phyloP scores from a whole-genome alignment of 805 yeast species.

The Pichia heedii region DNA sequence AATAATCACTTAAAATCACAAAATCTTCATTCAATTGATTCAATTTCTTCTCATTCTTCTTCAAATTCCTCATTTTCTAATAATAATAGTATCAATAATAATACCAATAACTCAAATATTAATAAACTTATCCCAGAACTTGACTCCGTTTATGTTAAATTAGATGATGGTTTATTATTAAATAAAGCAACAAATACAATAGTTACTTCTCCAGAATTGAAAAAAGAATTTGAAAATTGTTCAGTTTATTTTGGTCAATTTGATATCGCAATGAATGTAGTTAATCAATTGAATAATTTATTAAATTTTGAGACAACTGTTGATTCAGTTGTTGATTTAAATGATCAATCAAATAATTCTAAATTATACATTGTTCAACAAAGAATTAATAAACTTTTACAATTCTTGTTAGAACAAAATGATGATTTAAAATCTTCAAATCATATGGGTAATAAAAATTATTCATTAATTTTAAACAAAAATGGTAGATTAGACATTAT shows the following conservation, averaged over 20 bases:
- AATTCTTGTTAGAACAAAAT: conserved; percentile 35
- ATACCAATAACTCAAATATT: not conserved
- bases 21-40: conserved; percentile 7
- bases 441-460: conserved; percentile 27
- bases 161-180: conserved; percentile 57
- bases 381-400: conserved; percentile 27
- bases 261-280: conserved; percentile 30
- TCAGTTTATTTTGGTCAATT: conserved; percentile 47
- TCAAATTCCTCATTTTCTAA: not conserved
- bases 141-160: conserved; percentile 19
- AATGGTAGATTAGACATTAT: conserved; percentile 52
- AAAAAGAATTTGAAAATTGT: conserved; percentile 39
- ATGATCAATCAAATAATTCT: not conserved
- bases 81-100: not conserved
- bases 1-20: conserved; percentile 6
- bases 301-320: conserved; percentile 13
- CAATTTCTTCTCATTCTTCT: conserved; percentile 9
- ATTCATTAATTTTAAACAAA: conserved; percentile 28
- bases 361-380: conserved; percentile 14
- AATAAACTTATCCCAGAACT: conserved; percentile 7
- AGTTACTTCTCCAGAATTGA: conserved; percentile 50
- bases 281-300: conserved; percentile 27
- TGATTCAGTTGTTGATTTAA: not conserved
- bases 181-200: conserved; percentile 41
- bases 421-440: conserved; percentile 32